phyloP scores from a whole-genome alignment of 805 yeast species.

The Osmozyma mogii region DNA sequence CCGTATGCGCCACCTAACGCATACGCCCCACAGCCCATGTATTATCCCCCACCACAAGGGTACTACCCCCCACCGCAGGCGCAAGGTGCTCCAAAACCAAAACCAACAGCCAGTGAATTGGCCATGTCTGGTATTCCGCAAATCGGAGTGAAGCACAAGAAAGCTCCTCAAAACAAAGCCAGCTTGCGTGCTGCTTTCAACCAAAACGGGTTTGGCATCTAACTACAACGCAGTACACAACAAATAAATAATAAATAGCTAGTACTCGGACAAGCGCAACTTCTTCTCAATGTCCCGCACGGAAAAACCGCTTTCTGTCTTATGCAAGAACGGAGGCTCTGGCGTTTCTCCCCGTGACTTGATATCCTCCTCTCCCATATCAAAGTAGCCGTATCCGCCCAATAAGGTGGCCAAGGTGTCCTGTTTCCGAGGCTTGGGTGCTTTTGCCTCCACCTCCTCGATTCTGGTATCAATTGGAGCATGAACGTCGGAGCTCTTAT shows the following conservation, averaged over 20 bases:
- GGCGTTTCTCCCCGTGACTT: slow-evolving; percentile 52
- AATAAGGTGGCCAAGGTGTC: slow-evolving; percentile 26
- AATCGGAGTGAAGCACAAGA: slow-evolving; percentile 28
- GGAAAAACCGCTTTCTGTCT: slow-evolving; percentile 32
- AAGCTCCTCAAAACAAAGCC: slow-evolving; percentile 46
- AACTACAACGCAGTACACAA: slow-evolving; percentile 4
- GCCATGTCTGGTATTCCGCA: slow-evolving; percentile 32
- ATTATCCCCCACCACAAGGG: slow-evolving; percentile 14
- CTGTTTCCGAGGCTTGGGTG: slow-evolving; percentile 6
- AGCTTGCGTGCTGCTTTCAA: slow-evolving; percentile 56
- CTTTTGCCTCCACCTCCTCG: slow-evolving; percentile 11
- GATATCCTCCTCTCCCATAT: slow-evolving; percentile 45
- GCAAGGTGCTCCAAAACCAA: slow-evolving; percentile 3
- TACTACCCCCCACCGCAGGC: slow-evolving; percentile 10
- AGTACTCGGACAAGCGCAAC: slow-evolving; percentile 56
- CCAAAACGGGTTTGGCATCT: slow-evolving; percentile 65
- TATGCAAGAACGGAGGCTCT: slow-evolving; percentile 40
- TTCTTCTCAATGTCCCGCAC: slow-evolving; percentile 57
- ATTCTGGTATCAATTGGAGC: slow-evolving; percentile 21
- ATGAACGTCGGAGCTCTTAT: slow-evolving; percentile 8
- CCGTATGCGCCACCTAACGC: slow-evolving; percentile 6
- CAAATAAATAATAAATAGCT: slow-evolving; percentile 2
- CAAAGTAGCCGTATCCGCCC: slow-evolving; percentile 57
- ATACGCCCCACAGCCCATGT: slow-evolving; percentile 4
- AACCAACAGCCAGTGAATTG: slow-evolving; percentile 31